Percentiles rank a stretch among this genome's conserved stretches.
These are phyloP conservation scores for Dictyostelium purpureum DNA, from an alignment of 78 protist genomes.

Conservation along the genomic window DNA sequence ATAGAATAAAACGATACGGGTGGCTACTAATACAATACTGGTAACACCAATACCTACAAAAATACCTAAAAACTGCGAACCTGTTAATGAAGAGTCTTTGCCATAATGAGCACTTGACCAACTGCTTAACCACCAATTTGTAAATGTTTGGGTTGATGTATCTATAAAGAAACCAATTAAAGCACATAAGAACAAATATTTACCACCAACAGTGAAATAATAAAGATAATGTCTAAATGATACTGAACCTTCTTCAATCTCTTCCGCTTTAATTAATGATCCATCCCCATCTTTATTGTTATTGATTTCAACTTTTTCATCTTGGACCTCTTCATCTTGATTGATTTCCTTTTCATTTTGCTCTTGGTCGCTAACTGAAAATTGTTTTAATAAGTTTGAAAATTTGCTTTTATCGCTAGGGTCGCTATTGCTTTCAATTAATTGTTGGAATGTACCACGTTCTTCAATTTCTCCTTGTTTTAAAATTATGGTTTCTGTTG, in stretches of 20 bases:
- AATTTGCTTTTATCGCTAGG: neutral
- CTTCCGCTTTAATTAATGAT: slow-evolving; percentile 16
- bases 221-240: neutral
- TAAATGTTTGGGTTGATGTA: neutral
- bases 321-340: slow-evolving; percentile 18
- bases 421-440: neutral
- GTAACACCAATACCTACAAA: slow-evolving; percentile 43
- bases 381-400: neutral
- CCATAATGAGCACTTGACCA: slow-evolving; percentile 20
- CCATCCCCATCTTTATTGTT: slow-evolving; percentile 21
- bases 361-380: neutral
- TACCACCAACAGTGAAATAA: slow-evolving; percentile 52
- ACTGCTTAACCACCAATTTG: slow-evolving; percentile 58
- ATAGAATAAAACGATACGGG: slow-evolving; percentile 8
- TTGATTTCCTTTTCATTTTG: neutral
- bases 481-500: slow-evolving; percentile 63
- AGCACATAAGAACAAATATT: neutral
- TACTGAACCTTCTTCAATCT: slow-evolving; percentile 68
- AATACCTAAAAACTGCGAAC: neutral
- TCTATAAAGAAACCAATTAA: neutral
- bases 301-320: slow-evolving; percentile 46
- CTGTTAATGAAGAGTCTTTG: neutral
- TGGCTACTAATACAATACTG: neutral
- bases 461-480: neutral
- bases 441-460: slow-evolving; percentile 21